Base-by-base conservation (phyloP, 192 early-diverging fungal genomes). In the Linnemannia exigua region DNA sequence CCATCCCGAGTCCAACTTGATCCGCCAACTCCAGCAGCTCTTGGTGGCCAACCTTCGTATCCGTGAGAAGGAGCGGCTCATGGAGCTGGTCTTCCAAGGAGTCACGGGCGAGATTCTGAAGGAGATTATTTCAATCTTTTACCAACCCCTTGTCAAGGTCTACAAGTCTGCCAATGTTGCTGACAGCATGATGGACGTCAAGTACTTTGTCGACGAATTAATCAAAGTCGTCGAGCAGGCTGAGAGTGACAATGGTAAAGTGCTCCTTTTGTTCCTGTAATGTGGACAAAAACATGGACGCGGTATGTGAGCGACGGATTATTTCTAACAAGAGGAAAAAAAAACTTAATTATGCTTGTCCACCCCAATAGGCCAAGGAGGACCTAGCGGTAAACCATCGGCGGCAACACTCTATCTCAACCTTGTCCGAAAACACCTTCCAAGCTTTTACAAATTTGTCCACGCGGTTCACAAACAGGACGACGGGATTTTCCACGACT, bases 121-220 rank as follows among this genome's bases (percentile, higher is more conserved):
- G 50, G 91, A 91, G n/a, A 38, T 90, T 31, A 84, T 91, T 54
- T 81, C 88, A 8, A 88, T 91, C 38, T 91, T 91, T 75, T 91
- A 91, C 72, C 79, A 90, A 16, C 91, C 91, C 7, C 77, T 91
- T 17, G 88, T 89, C 19, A 79, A 89, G 73, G 85, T 91, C 1
- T 91, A 91, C 72, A 90, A 88, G 75, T 80, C 89, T 11, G 91
- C 91, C 22, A 91, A 91, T 38, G 89, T 91, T 61, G 82, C 87
- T 2, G 89, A 89, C 22, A 85, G 89, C 16, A 74, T 91, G 48
- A 67, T 81, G 36, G 88, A 91, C 58, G 51, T 90, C 25, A 78
- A 79, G 3, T 79, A 70, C 22, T 91, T 91, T 75, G 51, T 89
- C 1, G 88, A 91, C 73, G 91, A 91, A 47, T 68, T 91, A 54